These are phyloP conservation scores for Tricholoma sp. DNA, from an alignment of 768 basidiomycete species.

Conservation along the genomic window DNA sequence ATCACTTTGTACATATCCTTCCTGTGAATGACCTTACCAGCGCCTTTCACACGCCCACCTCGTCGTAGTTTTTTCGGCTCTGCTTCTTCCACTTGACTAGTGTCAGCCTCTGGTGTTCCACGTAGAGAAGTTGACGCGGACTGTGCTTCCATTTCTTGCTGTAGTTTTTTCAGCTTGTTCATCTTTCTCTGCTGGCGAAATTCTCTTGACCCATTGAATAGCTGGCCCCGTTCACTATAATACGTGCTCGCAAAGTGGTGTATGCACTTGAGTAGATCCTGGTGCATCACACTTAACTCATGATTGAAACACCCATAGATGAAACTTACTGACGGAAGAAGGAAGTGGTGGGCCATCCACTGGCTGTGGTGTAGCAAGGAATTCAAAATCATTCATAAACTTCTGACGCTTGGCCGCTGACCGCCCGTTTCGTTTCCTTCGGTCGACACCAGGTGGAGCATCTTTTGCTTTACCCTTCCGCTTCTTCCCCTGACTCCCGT, in stretches of 20 bases:
- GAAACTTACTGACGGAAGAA: slow-evolving; percentile 41
- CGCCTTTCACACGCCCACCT: slow-evolving; percentile 16
- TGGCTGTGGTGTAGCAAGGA: slow-evolving; percentile 31
- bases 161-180: slow-evolving; percentile 15
- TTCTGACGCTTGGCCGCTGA: slow-evolving; percentile 33
- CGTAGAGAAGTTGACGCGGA: slow-evolving; percentile 1
- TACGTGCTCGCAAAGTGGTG: slow-evolving; percentile 45
- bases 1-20: slow-evolving; percentile 73
- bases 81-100: slow-evolving; percentile 7
- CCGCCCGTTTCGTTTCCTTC: slow-evolving; percentile 18
- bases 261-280: slow-evolving; percentile 49
- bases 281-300: slow-evolving; percentile 5
- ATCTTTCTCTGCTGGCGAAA: slow-evolving; percentile 40
- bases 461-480: slow-evolving; percentile 7
- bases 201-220: slow-evolving; percentile 45
- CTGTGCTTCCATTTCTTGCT: slow-evolving; percentile 10
- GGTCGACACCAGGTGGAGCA: background rate
- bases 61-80: slow-evolving; percentile 5
- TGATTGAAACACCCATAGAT: slow-evolving; percentile 5
- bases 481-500: background rate
- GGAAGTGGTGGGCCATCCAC: slow-evolving; percentile 27
- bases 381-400: slow-evolving; percentile 48
- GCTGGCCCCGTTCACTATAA: slow-evolving; percentile 58
- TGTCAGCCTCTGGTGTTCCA: slow-evolving; percentile 6
- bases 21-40: slow-evolving; percentile 17